Percentiles rank a stretch among this genome's conserved stretches.
Evolutionary conservation across 2,329 filamentous ascomycete genomes (phyloP).

Genomic region (Verticillium longisporum): DNA sequence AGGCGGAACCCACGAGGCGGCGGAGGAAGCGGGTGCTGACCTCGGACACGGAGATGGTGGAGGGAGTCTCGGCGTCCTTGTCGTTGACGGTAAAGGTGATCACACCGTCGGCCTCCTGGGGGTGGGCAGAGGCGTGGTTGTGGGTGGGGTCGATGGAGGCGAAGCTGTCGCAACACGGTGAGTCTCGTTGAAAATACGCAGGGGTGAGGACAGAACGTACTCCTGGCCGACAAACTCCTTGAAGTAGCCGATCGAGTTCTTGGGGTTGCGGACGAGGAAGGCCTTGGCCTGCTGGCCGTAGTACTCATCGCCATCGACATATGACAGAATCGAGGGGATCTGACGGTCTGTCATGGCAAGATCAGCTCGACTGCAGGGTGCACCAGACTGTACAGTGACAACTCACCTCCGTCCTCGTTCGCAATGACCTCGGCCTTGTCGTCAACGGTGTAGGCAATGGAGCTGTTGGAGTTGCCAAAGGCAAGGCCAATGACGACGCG

Average conservation of each 20-base stretch:
- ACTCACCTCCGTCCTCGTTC: constrained; percentile 83
- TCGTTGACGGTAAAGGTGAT: constrained; percentile 83
- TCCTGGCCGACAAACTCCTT: constrained; percentile 93
- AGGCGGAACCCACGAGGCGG: constrained; percentile 74
- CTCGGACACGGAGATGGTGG: constrained; percentile 70
- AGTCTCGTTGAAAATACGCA: constrained; percentile 8
- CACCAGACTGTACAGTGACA: constrained; percentile 32
- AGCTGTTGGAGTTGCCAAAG: constrained; percentile 98
- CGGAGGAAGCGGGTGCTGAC: constrained; percentile 78
- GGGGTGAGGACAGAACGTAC: constrained; percentile 41
- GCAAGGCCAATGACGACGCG: constrained; percentile 84
- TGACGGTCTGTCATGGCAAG: constrained; percentile 66
- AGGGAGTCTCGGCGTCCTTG: constrained; percentile 55
- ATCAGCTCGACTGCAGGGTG: constrained; percentile 1
- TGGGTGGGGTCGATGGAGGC: constrained; percentile 95
- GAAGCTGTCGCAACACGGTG: constrained; percentile 47
- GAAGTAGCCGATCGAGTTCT: constrained; percentile 93
- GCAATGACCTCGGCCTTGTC: constrained; percentile 97
- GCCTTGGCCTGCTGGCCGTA: constrained; percentile 92
- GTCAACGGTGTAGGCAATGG: constrained; percentile 87
- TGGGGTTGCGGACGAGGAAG: constrained; percentile 85
- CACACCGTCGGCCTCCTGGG: constrained; percentile 62
- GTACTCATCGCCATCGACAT: constrained; percentile 93
- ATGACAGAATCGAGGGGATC: constrained; percentile 90
- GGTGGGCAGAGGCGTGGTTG: constrained; percentile 89